phyloP scores from a whole-genome alignment of 805 yeast genomes.

The Saitoella complicata region DNA sequence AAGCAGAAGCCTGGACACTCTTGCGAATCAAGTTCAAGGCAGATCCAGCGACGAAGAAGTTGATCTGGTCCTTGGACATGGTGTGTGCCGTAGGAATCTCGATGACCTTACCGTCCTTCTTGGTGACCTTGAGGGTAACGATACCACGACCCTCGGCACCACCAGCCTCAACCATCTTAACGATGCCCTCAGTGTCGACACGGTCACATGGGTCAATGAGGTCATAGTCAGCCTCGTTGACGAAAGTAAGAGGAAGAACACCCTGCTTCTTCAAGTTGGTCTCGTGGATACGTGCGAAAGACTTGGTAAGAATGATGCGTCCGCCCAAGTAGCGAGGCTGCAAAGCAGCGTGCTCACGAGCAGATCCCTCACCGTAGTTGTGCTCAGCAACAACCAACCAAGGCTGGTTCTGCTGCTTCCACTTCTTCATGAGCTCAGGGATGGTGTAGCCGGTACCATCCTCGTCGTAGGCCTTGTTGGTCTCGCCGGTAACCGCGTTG shows the following conservation, averaged over 20 bases:
- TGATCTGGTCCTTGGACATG: constrained; percentile 88
- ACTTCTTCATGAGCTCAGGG: constrained; percentile 89
- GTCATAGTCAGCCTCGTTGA: constrained; percentile 79
- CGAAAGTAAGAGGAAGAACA: constrained; percentile 90
- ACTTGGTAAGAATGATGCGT: constrained; percentile 91
- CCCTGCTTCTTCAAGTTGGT: constrained; percentile 99
- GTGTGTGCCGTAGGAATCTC: constrained; percentile 76
- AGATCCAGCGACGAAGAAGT: constrained; percentile 92
- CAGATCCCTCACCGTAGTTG: constrained; percentile 98
- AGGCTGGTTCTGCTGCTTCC: constrained; percentile 80
- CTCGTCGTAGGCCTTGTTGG: constrained; percentile 76
- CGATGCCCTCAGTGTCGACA: constrained; percentile 72
- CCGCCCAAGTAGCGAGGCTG: constrained; percentile 99
- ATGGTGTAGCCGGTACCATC: constrained; percentile 84
- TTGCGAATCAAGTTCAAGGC: constrained; percentile 86
- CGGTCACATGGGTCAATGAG: constrained; percentile 81
- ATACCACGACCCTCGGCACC: constrained; percentile 41
- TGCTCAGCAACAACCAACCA: constrained; percentile 99
- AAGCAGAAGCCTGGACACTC: neutral
- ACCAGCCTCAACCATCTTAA: constrained; percentile 57
- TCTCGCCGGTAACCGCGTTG: constrained; percentile 90
- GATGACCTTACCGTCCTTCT: constrained; percentile 50
- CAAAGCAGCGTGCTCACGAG: constrained; percentile 98
- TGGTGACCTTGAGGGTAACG: constrained; percentile 54
- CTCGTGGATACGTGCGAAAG: constrained; percentile 98